Evolutionary conservation across 2,329 filamentous ascomycete species (phyloP).

Genomic region (Cladophialophora psammophila): DNA sequence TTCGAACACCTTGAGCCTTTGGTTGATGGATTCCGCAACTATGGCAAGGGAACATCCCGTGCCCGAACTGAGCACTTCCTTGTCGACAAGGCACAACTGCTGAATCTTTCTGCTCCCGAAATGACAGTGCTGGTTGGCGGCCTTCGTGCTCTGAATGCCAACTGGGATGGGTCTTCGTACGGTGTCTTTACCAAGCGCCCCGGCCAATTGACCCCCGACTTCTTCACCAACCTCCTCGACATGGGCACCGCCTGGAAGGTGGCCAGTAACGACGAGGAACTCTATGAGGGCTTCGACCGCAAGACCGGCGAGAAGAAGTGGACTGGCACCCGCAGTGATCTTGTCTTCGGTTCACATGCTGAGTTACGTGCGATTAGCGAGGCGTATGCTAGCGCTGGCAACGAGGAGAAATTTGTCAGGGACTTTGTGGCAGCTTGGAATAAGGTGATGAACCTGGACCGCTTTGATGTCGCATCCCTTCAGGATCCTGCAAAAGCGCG

Average conservation of each 20-base stretch:
- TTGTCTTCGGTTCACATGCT: slow-evolving; percentile 76
- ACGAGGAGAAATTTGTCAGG: slow-evolving; percentile 68
- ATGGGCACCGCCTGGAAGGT: slow-evolving; percentile 70
- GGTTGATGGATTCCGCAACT: slow-evolving; percentile 83
- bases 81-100: slow-evolving; percentile 73
- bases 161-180: slow-evolving; percentile 72
- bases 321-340: slow-evolving; percentile 72
- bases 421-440: slow-evolving; percentile 76
- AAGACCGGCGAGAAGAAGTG: slow-evolving; percentile 72
- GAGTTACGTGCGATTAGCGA: slow-evolving; percentile 75
- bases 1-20: slow-evolving; percentile 71
- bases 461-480: slow-evolving; percentile 61
- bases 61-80: slow-evolving; percentile 73
- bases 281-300: slow-evolving; percentile 70
- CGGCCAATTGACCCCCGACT: slow-evolving; percentile 77
- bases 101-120: slow-evolving; percentile 75
- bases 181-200: slow-evolving; percentile 74
- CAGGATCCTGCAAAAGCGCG: slow-evolving; percentile 17
- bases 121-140: slow-evolving; percentile 75
- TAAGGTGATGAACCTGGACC: slow-evolving; percentile 77
- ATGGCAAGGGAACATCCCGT: slow-evolving; percentile 67
- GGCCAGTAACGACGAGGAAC: slow-evolving; percentile 58
- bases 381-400: slow-evolving; percentile 70
- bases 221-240: slow-evolving; percentile 81
- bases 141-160: slow-evolving; percentile 72